Base-by-base conservation (phyloP, 2,329 filamentous ascomycete species). In the Lasiodiplodia sp. region DNA sequence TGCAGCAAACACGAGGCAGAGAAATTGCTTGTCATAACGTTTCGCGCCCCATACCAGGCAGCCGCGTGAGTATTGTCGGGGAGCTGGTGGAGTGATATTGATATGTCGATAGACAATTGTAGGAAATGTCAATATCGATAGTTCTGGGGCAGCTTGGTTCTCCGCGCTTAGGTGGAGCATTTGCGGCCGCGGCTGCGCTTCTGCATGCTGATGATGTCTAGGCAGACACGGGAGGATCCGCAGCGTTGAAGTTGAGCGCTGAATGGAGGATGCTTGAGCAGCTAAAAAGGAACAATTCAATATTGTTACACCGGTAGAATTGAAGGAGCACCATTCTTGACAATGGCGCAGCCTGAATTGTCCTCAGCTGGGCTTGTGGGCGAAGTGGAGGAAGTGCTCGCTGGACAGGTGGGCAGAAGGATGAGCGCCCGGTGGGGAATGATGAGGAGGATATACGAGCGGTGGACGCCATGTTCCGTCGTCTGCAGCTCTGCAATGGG, bases 11-110 rank as follows among this genome's bases (percentile, higher is more conserved):
- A 52, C 60, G 60, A 64, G 44, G 18, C 18, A 14, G n/a, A 7
- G n/a, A 64, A 38, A 64, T 64, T 64, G 60, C 60, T 64, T 64
- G 60, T 38, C n/a, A 52, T 21, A 34, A 52, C 58, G 25, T 5
- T 28, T 38, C 34, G 4, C 6, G 31, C 16, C 12, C 55, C 31
- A 14, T 53, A 12, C 12, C 12, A 58, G 56, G 56, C 21, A 58
- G 34, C 16, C 34, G 56, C 37, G 56, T n/a, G 53, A 47, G n/a
- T 6, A 11, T 47, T 47, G 44, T 21, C n/a, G 18, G 44, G 44
- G 44, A 21, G 44, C 44, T 28, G 40, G 40, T 62, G 58, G 58
- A 23, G 58, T 62, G 40, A 62, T 49, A n/a, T 10, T 8, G 57
- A 28, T 6, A 5, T 23, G 37, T 38, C 23, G 38, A 38, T 23